Percentiles rank a stretch among this genome's conserved stretches.
phyloP scores from a whole-genome alignment of 768 basidiomycete genomes.

The Antrodiella citrinella region DNA sequence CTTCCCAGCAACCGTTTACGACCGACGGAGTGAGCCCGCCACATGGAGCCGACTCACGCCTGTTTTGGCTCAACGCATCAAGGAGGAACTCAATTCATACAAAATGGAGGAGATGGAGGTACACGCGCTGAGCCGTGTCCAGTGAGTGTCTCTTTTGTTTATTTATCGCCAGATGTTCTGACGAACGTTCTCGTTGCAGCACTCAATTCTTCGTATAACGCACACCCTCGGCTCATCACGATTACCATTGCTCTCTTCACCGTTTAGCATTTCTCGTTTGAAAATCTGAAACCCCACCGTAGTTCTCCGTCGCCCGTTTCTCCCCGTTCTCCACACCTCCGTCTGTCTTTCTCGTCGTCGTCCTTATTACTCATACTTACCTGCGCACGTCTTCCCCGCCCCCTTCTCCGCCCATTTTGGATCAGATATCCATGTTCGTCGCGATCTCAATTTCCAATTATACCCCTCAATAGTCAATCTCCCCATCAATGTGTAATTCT shows the following conservation, averaged over 20 bases:
- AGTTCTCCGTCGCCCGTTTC: constrained; percentile 3
- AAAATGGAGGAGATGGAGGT: constrained; percentile 99
- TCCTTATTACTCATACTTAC: constrained; percentile 15
- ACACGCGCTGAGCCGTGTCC: constrained; percentile 84
- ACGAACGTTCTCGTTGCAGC: constrained; percentile 34
- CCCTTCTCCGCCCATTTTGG: constrained; percentile 16
- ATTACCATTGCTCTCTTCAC: constrained; percentile 16
- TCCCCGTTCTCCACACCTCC: constrained; percentile 3
- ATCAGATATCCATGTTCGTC: constrained; percentile 20
- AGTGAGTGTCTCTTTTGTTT: too few species aligned
- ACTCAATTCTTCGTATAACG: constrained; percentile 83
- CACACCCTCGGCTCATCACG: constrained; percentile 17
- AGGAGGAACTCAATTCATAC: constrained; percentile 96
- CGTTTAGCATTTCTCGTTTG: constrained; percentile 12
- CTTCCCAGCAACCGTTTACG: constrained; percentile 87
- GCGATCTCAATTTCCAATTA: constrained; percentile 23
- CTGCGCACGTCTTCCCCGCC: constrained; percentile 1
- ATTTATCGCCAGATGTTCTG: too few species aligned
- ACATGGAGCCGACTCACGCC: constrained; percentile 97
- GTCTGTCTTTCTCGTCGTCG: constrained; percentile 9
- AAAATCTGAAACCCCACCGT: constrained; percentile 15
- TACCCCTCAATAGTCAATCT: constrained; percentile 18
- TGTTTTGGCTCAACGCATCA: constrained; percentile 90
- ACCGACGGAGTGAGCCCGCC: constrained; percentile 90
- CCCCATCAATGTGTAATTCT: constrained; percentile 30